A percentile compares a stretch with the other conserved stretches of the same genome.
Conservation (phyloP, 2,329 filamentous ascomycete genomes). For the Colletotrichum sp. region DNA sequence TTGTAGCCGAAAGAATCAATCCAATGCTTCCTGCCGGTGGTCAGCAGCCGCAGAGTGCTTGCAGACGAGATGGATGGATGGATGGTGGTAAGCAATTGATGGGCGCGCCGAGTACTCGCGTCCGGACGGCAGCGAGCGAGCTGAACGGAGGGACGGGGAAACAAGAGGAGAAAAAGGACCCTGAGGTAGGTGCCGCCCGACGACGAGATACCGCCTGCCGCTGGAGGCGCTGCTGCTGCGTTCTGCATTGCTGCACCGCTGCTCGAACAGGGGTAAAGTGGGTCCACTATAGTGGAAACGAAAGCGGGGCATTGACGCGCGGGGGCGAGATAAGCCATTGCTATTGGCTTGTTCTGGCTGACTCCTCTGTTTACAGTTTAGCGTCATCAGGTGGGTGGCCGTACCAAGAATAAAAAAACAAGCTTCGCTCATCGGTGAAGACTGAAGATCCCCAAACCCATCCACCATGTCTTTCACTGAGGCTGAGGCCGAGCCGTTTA, state of each 20-base stretch:
- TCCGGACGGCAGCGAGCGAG: neutral
- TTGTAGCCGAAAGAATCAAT: neutral
- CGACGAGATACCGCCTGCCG: neutral
- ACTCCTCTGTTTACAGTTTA: neutral
- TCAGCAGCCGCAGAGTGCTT: neutral
- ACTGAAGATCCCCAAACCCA: neutral
- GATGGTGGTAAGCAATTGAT: neutral
- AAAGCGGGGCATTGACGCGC: neutral
- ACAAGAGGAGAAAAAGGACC: neutral
- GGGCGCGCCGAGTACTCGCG: neutral
- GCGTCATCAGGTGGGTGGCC: neutral
- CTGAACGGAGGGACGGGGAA: neutral
- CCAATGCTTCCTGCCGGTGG: neutral
- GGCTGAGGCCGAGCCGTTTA: neutral
- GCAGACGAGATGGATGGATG: neutral
- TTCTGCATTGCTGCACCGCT: neutral
- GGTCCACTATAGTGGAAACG: conserved; percentile 11
- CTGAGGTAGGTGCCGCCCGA: conserved; percentile 10
- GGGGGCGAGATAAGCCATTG: neutral
- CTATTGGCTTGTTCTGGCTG: neutral
- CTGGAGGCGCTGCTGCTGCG: neutral
- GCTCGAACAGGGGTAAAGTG: conserved; percentile 12
- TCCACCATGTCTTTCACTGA: neutral
- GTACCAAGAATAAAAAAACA: neutral
- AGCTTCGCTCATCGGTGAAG: neutral